Percentiles rank a stretch among this genome's conserved stretches.
phyloP scores from a whole-genome alignment of 352 stramenopile genomes.

The Globisporangium abappressorium region DNA sequence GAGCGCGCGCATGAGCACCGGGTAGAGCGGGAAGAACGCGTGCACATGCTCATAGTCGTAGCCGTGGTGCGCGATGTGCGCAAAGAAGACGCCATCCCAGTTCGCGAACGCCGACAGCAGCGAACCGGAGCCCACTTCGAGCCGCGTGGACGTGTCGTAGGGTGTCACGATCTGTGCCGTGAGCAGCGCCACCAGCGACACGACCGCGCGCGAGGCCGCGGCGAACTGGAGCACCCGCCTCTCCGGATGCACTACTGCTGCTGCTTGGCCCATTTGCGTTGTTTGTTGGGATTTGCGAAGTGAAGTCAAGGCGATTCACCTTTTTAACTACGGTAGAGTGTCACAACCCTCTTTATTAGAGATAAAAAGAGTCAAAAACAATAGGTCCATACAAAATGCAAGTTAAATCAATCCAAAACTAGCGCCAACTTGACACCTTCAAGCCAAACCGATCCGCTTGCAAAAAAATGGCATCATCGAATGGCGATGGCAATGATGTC shows the following conservation, averaged over 20 bases:
- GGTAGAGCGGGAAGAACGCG: slow-evolving; percentile 83
- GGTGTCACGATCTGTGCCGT: slow-evolving; percentile 49
- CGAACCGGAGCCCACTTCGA: slow-evolving; percentile 20
- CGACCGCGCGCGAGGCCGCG: slow-evolving; percentile 35
- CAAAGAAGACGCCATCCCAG: slow-evolving; percentile 87
- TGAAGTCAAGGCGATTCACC: neutral
- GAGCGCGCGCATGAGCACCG: slow-evolving; percentile 44
- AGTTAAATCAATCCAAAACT: neutral
- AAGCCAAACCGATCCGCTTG: too few relatives aligned
- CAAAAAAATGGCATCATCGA: too few relatives aligned
- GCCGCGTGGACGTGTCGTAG: slow-evolving; percentile 67
- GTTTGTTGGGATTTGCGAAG: neutral
- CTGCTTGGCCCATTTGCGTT: neutral
- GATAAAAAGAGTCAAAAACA: neutral
- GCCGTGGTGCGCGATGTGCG: slow-evolving; percentile 61
- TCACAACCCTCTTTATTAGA: neutral
- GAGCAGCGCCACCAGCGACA: slow-evolving; percentile 44
- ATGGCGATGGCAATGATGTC: neutral
- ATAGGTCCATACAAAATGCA: neutral
- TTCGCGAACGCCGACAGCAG: slow-evolving; percentile 52
- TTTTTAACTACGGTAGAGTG: neutral
- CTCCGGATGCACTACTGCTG: slow-evolving; percentile 14
- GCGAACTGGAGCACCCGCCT: slow-evolving; percentile 45
- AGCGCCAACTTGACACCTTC: too few relatives aligned
- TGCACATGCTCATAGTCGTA: slow-evolving; percentile 87